phyloP scores from a whole-genome alignment of 2,329 filamentous ascomycete species.

The Trichoderma sp. region DNA sequence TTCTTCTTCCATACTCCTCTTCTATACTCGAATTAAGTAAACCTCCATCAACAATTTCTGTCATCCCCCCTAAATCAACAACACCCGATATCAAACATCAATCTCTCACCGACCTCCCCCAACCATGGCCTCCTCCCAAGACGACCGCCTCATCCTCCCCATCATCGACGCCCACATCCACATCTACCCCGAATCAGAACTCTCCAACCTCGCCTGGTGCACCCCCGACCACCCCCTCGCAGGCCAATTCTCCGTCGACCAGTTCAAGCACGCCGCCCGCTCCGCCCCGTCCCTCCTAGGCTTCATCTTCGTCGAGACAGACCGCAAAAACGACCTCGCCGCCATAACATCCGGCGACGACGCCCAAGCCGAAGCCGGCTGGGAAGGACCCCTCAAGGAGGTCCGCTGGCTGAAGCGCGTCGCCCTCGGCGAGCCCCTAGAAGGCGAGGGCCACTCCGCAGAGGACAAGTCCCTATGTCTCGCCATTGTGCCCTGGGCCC shows the following conservation, averaged over 20 bases:
- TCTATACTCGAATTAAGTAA: background rate
- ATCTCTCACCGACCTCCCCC: background rate
- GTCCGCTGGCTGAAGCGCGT: constrained; percentile 69
- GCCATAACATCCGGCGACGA: constrained; percentile 46
- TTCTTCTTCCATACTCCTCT: background rate
- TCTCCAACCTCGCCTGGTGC: constrained; percentile 70
- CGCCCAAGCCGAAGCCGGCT: constrained; percentile 50
- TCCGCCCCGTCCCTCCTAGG: constrained; percentile 55
- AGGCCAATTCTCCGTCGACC: constrained; percentile 62
- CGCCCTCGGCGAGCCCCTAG: constrained; percentile 57
- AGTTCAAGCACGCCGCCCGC: constrained; percentile 57
- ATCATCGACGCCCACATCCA: constrained; percentile 93
- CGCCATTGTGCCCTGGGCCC: constrained; percentile 84
- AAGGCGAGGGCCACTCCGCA: constrained; percentile 58
- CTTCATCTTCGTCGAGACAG: constrained; percentile 82
- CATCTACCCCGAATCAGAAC: constrained; percentile 72
- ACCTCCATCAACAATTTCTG: background rate
- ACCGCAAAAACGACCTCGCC: constrained; percentile 65
- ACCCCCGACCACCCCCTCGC: constrained; percentile 59
- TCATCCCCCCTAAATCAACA: background rate
- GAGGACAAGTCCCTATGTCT: constrained; percentile 56
- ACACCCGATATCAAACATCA: background rate
- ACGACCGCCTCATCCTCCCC: constrained; percentile 47
- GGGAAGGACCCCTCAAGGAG: constrained; percentile 70
- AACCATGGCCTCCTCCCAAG: constrained; percentile 37